Percentiles rank a stretch among this genome's conserved stretches.
These are phyloP conservation scores for Spizellomyces punctatus DNA, from an alignment of 192 early-diverging fungal species.

Conservation along the genomic window DNA sequence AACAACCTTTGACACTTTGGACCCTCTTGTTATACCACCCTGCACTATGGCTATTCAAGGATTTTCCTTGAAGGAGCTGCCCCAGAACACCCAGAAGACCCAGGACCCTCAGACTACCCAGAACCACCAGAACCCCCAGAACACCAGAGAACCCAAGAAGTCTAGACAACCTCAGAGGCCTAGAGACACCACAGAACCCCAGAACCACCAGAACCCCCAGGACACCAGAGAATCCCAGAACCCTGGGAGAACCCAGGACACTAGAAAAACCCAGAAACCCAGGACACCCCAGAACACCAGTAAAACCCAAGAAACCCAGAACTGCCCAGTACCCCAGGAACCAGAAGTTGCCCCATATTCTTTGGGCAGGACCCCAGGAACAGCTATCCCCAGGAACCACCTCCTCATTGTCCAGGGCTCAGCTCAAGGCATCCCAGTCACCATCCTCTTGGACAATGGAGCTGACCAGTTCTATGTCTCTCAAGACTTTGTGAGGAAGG, in stretches of 20 bases:
- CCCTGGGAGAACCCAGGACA: too few species aligned
- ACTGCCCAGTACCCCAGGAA: background rate
- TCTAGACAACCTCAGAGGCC: background rate
- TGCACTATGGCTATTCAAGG: background rate
- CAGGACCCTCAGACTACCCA: background rate
- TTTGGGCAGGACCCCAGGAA: background rate
- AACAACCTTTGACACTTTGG: background rate
- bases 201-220: background rate
- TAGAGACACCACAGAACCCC: slow-evolving; percentile 1
- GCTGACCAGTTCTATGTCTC: background rate
- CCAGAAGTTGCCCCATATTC: background rate
- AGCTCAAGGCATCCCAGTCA: background rate
- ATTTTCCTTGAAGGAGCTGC: background rate
- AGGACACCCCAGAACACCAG: too few species aligned
- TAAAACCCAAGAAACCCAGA: background rate
- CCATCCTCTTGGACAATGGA: background rate
- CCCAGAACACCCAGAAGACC: background rate
- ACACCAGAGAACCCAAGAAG: background rate
- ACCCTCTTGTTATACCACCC: background rate
- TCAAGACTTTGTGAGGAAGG: background rate
- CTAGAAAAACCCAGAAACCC: too few species aligned
- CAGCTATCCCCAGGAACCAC: background rate
- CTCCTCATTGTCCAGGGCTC: background rate
- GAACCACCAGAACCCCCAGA: background rate
- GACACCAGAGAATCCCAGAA: too few species aligned